Evolutionary conservation across 345 rosid genomes (phyloP).

Genomic region (Brassica carinata): DNA sequence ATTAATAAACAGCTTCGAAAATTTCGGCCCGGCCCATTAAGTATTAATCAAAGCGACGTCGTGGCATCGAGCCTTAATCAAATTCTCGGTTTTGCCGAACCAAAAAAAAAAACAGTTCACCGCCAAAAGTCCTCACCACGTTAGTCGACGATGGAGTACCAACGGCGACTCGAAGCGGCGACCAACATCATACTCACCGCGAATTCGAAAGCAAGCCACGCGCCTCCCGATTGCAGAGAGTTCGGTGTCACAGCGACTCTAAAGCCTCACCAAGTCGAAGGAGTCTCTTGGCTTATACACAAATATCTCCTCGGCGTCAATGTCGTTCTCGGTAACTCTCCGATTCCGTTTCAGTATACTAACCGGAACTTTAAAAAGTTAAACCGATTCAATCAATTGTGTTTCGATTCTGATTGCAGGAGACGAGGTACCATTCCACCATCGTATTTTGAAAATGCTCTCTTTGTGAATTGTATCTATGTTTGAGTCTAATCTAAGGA

Average conservation of each 20-base stretch:
- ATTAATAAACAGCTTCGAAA: neutral
- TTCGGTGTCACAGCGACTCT: constrained; percentile 64
- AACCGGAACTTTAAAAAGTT: neutral
- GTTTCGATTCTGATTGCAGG: constrained; percentile 56
- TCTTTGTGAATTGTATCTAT: neutral
- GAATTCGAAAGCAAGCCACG: neutral
- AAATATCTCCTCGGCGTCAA: constrained; percentile 73
- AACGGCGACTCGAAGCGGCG: neutral
- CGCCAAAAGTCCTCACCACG: neutral
- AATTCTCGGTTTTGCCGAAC: neutral
- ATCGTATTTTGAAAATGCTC: neutral
- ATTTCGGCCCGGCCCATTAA: constrained; percentile 24
- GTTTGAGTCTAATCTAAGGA: constrained; percentile 11
- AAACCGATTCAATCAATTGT: neutral
- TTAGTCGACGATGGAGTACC: neutral
- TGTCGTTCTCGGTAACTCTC: constrained; percentile 60
- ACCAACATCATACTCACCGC: neutral
- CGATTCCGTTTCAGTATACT: neutral
- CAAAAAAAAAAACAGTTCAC: neutral
- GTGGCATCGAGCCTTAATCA: neutral
- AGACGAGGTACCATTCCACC: constrained; percentile 62
- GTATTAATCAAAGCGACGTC: neutral
- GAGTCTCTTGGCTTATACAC: constrained; percentile 73
- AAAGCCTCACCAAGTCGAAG: constrained; percentile 44
- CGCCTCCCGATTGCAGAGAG: constrained; percentile 38